phyloP scores from a whole-genome alignment of 805 yeast genomes.

The Ogataea haglerorum region DNA sequence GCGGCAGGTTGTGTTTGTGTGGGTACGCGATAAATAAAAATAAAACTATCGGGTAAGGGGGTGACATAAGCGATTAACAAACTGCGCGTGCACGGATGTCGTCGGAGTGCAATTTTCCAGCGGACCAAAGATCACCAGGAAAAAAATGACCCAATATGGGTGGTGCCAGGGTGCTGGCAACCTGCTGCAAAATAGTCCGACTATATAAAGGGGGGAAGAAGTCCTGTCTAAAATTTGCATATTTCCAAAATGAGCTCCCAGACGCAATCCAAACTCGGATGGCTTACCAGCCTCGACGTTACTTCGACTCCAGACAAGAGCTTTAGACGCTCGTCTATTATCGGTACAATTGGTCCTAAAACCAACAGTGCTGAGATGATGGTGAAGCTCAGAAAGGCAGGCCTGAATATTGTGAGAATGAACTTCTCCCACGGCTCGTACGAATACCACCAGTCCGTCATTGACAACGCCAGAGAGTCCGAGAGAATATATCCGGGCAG shows the following conservation, averaged over 20 bases:
- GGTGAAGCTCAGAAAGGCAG: constrained; percentile 90
- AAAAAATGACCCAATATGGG: constrained; percentile 10
- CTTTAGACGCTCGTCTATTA: constrained; percentile 91
- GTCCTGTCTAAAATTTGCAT: constrained; percentile 1
- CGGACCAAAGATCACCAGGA: constrained; percentile 4
- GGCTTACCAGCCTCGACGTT: constrained; percentile 80
- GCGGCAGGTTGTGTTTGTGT: not conserved
- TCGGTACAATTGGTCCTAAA: constrained; percentile 98
- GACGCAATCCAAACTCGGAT: constrained; percentile 52
- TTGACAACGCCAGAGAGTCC: constrained; percentile 95
- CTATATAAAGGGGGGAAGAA: constrained; percentile 8
- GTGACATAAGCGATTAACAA: not conserved
- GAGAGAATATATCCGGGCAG: constrained; percentile 89
- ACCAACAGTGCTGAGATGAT: constrained; percentile 86
- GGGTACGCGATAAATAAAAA: constrained; percentile 2
- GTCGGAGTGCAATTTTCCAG: constrained; percentile 12
- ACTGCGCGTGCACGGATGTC: constrained; percentile 6
- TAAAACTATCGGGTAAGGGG: constrained; percentile 2
- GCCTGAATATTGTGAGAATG: constrained; percentile 97
- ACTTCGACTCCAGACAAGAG: constrained; percentile 70
- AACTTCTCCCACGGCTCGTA: constrained; percentile 98
- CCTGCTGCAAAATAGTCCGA: constrained; percentile 4
- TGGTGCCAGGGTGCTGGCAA: constrained; percentile 10
- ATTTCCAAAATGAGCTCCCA: constrained; percentile 18
- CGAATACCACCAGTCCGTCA: constrained; percentile 95